A percentile compares a stretch with the other conserved stretches of the same genome.
Evolutionary conservation across 2,329 filamentous ascomycete genomes (phyloP).

Genomic region (Trichoderma atroviride): DNA sequence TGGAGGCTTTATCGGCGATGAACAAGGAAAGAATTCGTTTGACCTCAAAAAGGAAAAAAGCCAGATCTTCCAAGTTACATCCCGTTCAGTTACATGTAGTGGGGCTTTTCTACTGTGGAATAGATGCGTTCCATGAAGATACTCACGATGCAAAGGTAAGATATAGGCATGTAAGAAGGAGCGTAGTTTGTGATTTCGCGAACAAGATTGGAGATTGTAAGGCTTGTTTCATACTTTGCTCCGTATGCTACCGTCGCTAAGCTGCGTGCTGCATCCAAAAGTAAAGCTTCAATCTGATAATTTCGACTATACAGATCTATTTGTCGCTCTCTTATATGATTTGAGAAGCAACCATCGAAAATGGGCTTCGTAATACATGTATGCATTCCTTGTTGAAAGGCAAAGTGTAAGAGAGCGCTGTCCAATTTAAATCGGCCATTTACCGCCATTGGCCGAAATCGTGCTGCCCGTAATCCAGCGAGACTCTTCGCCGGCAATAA

Average conservation of each 20-base stretch:
- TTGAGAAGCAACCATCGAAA: background rate
- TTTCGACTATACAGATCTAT: no score
- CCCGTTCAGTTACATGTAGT: no score
- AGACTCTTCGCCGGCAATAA: constrained; percentile 37
- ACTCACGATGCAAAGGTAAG: background rate
- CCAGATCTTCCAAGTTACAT: no score
- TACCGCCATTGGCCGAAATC: constrained; percentile 37
- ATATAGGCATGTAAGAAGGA: background rate
- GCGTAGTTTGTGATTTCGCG: background rate
- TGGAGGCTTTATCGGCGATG: no score
- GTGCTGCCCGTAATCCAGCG: constrained; percentile 37
- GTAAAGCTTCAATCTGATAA: no score
- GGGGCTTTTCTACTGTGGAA: background rate
- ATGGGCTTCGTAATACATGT: no score
- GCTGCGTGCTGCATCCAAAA: no score
- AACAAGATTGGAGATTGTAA: background rate
- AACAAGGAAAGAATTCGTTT: no score
- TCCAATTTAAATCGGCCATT: constrained; percentile 8
- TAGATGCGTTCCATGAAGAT: background rate
- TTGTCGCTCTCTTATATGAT: background rate
- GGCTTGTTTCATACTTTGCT: background rate
- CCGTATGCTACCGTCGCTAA: no score
- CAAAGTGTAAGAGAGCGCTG: no score
- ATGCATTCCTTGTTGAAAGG: no score
- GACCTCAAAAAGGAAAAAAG: no score